These are phyloP conservation scores for Angomonas ambiguus DNA, from an alignment of 208 protist genomes.

Conservation along the genomic window DNA sequence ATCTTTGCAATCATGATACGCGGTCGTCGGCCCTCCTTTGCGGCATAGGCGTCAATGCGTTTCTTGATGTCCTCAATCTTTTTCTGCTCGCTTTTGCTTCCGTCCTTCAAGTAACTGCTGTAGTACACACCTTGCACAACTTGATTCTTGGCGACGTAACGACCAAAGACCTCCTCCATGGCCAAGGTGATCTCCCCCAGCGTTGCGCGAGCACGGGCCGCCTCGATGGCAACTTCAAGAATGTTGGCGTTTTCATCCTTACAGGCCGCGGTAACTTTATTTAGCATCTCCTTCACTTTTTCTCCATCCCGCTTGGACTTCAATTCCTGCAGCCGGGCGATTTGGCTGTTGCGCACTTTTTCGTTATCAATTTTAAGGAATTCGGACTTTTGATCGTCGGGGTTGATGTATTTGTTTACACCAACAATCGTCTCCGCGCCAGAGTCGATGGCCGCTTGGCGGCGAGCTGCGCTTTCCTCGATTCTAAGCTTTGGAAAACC, in stretches of 20 bases:
- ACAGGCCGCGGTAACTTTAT: conserved; percentile 68
- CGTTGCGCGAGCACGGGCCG: conserved; percentile 80
- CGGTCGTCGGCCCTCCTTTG: conserved; percentile 85
- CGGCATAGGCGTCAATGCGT: conserved; percentile 57
- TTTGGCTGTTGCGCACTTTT: conserved; percentile 69
- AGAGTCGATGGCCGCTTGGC: conserved; percentile 90
- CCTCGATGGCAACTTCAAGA: conserved; percentile 82
- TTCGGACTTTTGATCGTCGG: conserved; percentile 61
- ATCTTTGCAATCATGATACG: conserved; percentile 96
- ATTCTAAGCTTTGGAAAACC: conserved; percentile 95
- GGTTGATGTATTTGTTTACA: conserved; percentile 92
- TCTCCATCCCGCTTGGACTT: conserved; percentile 48
- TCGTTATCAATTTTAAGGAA: conserved; percentile 92
- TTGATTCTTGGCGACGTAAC: conserved; percentile 57
- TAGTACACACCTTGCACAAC: conserved; percentile 86
- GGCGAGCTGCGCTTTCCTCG: conserved; percentile 91
- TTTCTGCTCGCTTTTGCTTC: conserved; percentile 34
- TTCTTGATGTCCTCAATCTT: conserved; percentile 32
- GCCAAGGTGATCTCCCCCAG: conserved; percentile 94
- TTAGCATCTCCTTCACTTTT: conserved; percentile 46
- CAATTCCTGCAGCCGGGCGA: conserved; percentile 56
- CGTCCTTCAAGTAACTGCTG: conserved; percentile 42
- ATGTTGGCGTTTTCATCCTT: conserved; percentile 77
- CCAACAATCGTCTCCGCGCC: conserved; percentile 92
- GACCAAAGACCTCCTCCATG: conserved; percentile 78